Evolutionary conservation across 345 rosid species (phyloP).

Genomic region (Orychophragmus violaceus): DNA sequence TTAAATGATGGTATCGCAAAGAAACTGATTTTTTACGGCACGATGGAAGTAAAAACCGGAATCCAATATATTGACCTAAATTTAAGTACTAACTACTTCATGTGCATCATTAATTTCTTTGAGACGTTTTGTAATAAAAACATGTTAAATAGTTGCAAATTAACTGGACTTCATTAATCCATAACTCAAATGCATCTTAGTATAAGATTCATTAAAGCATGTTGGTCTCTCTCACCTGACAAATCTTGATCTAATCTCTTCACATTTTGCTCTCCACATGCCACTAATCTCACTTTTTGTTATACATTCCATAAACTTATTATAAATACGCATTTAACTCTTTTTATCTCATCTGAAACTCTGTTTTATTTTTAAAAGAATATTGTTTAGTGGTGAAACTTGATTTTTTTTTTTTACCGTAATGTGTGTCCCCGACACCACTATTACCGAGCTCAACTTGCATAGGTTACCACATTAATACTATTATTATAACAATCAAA

Average conservation of each 20-base stretch:
- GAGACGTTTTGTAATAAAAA: background rate
- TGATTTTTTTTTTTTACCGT: slow-evolving; percentile 27
- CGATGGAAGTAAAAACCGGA: slow-evolving; percentile 12
- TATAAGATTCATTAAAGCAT: slow-evolving; percentile 26
- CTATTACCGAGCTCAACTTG: slow-evolving; percentile 22
- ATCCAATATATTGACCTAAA: slow-evolving; percentile 18
- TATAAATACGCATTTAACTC: background rate
- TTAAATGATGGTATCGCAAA: background rate
- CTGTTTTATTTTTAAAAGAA: background rate
- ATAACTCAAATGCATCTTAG: slow-evolving; percentile 17
- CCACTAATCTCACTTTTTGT: slow-evolving; percentile 3
- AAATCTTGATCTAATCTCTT: slow-evolving; percentile 15
- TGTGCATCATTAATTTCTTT: slow-evolving; percentile 19
- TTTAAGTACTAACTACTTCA: slow-evolving; percentile 9
- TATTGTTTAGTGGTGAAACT: slow-evolving; percentile 11
- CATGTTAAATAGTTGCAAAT: background rate
- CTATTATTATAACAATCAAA: slow-evolving; percentile 14
- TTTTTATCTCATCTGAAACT: background rate
- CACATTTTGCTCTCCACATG: slow-evolving; percentile 15
- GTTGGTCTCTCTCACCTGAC: slow-evolving; percentile 25
- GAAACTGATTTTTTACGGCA: slow-evolving; percentile 27
- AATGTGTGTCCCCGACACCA: slow-evolving; percentile 35
- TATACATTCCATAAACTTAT: background rate
- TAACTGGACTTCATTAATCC: background rate
- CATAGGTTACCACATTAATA: slow-evolving; percentile 14